These are phyloP conservation scores for Cladophialophora immunda DNA, from an alignment of 2,329 filamentous ascomycete genomes.

Conservation along the genomic window DNA sequence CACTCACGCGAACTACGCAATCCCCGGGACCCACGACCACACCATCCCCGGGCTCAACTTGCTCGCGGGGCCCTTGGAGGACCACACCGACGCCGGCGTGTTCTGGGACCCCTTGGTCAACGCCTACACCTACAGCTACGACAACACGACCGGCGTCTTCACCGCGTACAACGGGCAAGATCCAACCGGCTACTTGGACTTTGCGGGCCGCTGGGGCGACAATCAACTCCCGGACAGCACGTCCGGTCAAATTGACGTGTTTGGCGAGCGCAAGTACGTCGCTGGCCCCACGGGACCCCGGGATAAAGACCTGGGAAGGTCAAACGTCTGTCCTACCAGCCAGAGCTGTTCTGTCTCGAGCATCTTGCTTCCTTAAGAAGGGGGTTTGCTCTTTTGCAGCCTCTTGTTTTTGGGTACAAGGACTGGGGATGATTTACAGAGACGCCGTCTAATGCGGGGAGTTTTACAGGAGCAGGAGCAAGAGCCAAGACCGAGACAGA, in stretches of 20 bases:
- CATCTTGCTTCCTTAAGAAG: slow-evolving; percentile 18
- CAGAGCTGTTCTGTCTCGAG: slow-evolving; percentile 26
- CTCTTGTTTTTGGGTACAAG: too few relatives aligned
- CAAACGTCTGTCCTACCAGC: slow-evolving; percentile 61
- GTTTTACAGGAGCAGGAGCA: too few relatives aligned
- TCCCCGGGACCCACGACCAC: slow-evolving; percentile 66
- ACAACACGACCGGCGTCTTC: slow-evolving; percentile 54
- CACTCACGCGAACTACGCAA: slow-evolving; percentile 72
- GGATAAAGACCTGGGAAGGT: slow-evolving; percentile 66
- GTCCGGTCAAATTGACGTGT: slow-evolving; percentile 51
- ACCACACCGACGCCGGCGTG: slow-evolving; percentile 63
- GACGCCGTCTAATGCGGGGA: too few relatives aligned
- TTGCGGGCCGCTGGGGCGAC: slow-evolving; percentile 70
- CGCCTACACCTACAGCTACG: slow-evolving; percentile 66
- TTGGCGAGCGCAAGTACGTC: slow-evolving; percentile 64
- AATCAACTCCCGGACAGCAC: slow-evolving; percentile 62
- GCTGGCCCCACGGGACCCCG: slow-evolving; percentile 69
- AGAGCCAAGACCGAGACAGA: too few relatives aligned
- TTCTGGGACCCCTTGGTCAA: slow-evolving; percentile 68
- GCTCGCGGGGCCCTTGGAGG: slow-evolving; percentile 58
- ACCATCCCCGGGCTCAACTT: slow-evolving; percentile 69
- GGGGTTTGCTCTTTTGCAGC: too few relatives aligned
- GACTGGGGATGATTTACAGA: too few relatives aligned
- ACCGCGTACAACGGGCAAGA: slow-evolving; percentile 55
- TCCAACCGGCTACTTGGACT: slow-evolving; percentile 66